Evolutionary conservation across 2,329 filamentous ascomycete genomes (phyloP).

Genomic region (Fusarium odoratissimum): DNA sequence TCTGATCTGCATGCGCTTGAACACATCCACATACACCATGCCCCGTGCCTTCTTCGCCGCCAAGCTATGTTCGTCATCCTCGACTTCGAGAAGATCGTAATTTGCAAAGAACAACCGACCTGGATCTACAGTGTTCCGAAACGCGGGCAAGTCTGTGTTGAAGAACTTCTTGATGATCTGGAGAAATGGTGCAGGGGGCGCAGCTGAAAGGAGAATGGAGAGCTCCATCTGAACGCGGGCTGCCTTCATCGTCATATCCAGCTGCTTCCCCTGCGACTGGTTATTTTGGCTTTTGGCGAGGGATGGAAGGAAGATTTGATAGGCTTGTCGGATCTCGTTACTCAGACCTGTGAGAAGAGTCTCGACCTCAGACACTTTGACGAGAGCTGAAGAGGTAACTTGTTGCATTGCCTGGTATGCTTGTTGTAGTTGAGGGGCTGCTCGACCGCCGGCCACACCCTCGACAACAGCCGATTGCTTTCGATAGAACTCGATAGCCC

Average conservation of each 20-base stretch:
- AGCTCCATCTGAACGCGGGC: conserved; percentile 64
- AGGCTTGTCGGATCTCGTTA: conserved; percentile 62
- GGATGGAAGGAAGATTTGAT: conserved; percentile 58
- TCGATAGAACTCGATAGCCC: conserved; percentile 64
- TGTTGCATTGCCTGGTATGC: conserved; percentile 67
- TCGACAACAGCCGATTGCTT: conserved; percentile 56
- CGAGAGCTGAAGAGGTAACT: conserved; percentile 61
- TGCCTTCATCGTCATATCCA: conserved; percentile 58
- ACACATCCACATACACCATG: conserved; percentile 62
- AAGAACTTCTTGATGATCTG: conserved; percentile 75
- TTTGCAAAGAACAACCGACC: conserved; percentile 79
- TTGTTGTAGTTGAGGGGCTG: conserved; percentile 64
- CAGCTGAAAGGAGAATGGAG: conserved; percentile 61
- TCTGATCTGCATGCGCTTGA: conserved; percentile 67
- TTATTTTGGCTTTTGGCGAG: conserved; percentile 61
- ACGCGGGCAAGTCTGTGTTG: conserved; percentile 65
- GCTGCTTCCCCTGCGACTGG: conserved; percentile 56
- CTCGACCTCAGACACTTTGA: conserved; percentile 72
- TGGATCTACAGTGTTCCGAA: conserved; percentile 71
- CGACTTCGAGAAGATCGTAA: conserved; percentile 75
- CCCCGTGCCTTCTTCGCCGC: conserved; percentile 52
- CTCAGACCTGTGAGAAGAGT: conserved; percentile 65
- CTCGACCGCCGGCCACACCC: conserved; percentile 52
- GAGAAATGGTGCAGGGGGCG: conserved; percentile 60
- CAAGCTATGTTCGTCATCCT: conserved; percentile 65